Evolutionary conservation across 2,329 filamentous ascomycete species (phyloP), one percentile per base, ranked within the genome.

Genomic region (Seiridium unicorne): DNA sequence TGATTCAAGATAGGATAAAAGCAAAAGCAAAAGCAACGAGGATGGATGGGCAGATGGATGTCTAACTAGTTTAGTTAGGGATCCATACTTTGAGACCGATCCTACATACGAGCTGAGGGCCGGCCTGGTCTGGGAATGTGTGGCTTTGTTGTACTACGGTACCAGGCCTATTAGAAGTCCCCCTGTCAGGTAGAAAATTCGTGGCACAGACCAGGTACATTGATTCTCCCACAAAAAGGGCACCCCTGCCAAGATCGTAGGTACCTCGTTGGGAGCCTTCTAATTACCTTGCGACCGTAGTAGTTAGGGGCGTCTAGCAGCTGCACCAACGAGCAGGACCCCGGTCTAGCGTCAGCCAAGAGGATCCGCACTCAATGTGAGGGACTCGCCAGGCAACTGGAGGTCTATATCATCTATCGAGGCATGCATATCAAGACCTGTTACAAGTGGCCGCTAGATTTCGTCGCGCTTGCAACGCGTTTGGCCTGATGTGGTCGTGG

Each of bases 401-500:
- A 35, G 36, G 18, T 32, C 13, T 32, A 51, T 32, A 4, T 31
- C 47, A 49, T 49, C 18, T 49, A 18, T 32, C 31, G 18, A 34
- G 5, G n/a, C 49, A 18, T 35, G 7, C 8, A 44, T 42, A 18
- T 26, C 51, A 38, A 55, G 7, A 32, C 5, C 36, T n/a, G 35
- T 36, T 35, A 44, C 36, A 55, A 44, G 13, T 11, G 36, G 34
- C 18, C 8, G 31, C 36, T 10, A 31, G 11, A 31, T 18, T 13
- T 13, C 11, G 36, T 42, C 18, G 18, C n/a, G 49, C 35, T 36
- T 38, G 36, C 11, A 35, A 18, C 11, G 26, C n/a, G 54, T 56
- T 56, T 56, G 42, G 54, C 54, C 54, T 56, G 54, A 56, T 56
- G 18, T 56, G 11, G 18, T 8, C 31, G 18, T 13, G 40, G 18